Conservation (phyloP, 352 stramenopile genomes). For the Globisporangium irregulare region DNA sequence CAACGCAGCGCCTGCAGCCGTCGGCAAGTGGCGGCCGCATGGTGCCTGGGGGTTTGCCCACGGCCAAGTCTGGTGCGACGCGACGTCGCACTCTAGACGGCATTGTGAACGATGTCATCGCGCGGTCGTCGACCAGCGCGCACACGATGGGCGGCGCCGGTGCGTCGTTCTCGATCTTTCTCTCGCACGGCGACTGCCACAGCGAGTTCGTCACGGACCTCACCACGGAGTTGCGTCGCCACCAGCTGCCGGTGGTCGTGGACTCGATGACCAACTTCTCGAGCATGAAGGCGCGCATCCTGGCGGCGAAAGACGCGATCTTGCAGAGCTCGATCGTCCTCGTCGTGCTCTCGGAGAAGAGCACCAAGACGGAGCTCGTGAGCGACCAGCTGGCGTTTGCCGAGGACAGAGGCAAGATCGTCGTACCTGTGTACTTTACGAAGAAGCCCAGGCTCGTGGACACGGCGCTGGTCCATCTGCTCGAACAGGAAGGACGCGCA, state of each 20-base stretch:
- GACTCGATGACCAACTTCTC: slow-evolving; percentile 71
- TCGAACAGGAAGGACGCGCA: slow-evolving; percentile 33
- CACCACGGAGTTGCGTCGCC: slow-evolving; percentile 44
- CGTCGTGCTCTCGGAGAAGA: slow-evolving; percentile 72
- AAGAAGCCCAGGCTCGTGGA: slow-evolving; percentile 46
- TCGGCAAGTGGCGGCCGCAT: slow-evolving; percentile 4
- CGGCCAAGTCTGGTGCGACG: neutral
- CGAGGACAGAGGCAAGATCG: slow-evolving; percentile 76
- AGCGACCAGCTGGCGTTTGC: slow-evolving; percentile 82
- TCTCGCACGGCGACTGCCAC: slow-evolving; percentile 77
- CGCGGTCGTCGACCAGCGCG: slow-evolving; percentile 15
- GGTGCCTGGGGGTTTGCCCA: neutral
- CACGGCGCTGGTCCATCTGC: slow-evolving; percentile 27
- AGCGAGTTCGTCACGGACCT: slow-evolving; percentile 60
- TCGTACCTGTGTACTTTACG: slow-evolving; percentile 73
- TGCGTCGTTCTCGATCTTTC: slow-evolving; percentile 53
- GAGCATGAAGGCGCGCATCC: slow-evolving; percentile 72
- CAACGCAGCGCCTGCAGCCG: slow-evolving; percentile 9
- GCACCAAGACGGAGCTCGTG: slow-evolving; percentile 75
- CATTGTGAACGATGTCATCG: slow-evolving; percentile 56
- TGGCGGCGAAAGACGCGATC: slow-evolving; percentile 77
- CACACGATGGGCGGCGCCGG: slow-evolving; percentile 3
- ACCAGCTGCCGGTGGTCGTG: slow-evolving; percentile 50
- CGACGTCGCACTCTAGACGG: slow-evolving; percentile 39
- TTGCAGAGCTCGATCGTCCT: slow-evolving; percentile 65